phyloP scores from a whole-genome alignment of 257 asterid species.

The Nemophila menziesii region DNA sequence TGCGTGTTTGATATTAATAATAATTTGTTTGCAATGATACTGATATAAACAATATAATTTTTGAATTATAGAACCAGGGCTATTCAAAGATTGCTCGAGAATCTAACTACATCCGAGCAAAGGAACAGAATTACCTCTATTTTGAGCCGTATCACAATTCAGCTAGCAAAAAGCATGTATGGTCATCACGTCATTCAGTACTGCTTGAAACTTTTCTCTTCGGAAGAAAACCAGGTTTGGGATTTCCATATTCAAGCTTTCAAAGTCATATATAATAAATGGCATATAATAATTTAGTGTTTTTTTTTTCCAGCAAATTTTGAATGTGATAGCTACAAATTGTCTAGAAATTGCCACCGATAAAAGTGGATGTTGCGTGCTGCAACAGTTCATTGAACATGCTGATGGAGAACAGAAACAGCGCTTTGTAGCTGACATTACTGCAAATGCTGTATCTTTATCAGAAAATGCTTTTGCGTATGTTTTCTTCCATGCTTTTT shows the following conservation, averaged over 20 bases:
- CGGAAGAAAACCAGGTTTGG: conserved; percentile 39
- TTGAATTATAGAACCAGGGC: conserved; percentile 32
- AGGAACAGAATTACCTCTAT: conserved; percentile 11
- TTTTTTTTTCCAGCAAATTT: conserved; percentile 27
- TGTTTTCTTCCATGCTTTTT: not conserved
- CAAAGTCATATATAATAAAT: not conserved
- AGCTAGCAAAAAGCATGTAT: conserved; percentile 23
- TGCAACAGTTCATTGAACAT: conserved; percentile 37
- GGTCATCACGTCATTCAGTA: conserved; percentile 55
- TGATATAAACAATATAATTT: too few species aligned
- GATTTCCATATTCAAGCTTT: not conserved
- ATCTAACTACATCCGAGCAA: conserved; percentile 26
- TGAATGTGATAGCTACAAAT: conserved; percentile 31
- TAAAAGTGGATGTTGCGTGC: conserved; percentile 49
- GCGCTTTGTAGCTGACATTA: conserved; percentile 32
- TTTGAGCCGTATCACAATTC: conserved; percentile 23
- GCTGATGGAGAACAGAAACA: conserved; percentile 24
- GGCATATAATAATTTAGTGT: too few species aligned
- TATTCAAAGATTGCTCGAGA: conserved; percentile 37
- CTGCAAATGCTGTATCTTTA: conserved; percentile 21
- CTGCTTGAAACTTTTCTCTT: conserved; percentile 24
- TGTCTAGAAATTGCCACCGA: conserved; percentile 53
- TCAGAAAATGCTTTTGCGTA: conserved; percentile 49
- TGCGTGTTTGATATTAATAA: too few species aligned
- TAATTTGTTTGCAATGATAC: too few species aligned